Base-by-base conservation (phyloP, 257 asterid species). In the Solanum paucissectum region DNA sequence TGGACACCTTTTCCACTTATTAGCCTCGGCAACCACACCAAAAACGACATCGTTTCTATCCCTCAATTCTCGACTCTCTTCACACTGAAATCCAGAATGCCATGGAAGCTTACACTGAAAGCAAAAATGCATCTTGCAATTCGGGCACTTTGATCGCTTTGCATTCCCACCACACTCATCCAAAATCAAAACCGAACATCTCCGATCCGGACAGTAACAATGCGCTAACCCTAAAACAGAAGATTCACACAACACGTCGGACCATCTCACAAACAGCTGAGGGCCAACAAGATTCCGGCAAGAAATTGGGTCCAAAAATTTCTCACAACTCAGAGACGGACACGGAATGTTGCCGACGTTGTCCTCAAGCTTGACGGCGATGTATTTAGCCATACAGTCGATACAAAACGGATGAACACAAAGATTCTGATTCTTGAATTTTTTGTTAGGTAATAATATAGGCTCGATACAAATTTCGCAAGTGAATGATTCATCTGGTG, bases 351-450 rank as follows among this genome's bases (percentile, higher is more conserved):
- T 37, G 5, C 93, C 92, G 5, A 55, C 85, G 89, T 90, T 90
- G 88, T 93, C 91, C 12, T 88, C 93, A 40, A 95, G 94, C 92
- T 92, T 93, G 13, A 93, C 93, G 83, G 91, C 87, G 88, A 95
- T 92, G 93, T 94, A 95, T 89, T 92, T 94, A 87, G 86, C 88
- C 84, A 92, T 83, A 89, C 98, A 95, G 86, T 94, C 94, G 36
- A 90, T 88, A 90, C 98, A 95, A 91, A 91, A 93, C 12, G 93
- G 95, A 91, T 95, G 97, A n/a, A 91, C 84, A 87, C 94, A 92
- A 18, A 33, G 76, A 85, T 49, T 52, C 6, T 29, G 69, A 20
- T 86, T 86, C 29, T 42, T 73, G 87, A 83, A 88, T 72, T 29
- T 44, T 60, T 16, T 76, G 34, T 29, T 66, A 3, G 85, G 87